These are phyloP conservation scores for Malassezia yamatoensis DNA, from an alignment of 1,284 basidiomycete genomes.

Conservation along the genomic window DNA sequence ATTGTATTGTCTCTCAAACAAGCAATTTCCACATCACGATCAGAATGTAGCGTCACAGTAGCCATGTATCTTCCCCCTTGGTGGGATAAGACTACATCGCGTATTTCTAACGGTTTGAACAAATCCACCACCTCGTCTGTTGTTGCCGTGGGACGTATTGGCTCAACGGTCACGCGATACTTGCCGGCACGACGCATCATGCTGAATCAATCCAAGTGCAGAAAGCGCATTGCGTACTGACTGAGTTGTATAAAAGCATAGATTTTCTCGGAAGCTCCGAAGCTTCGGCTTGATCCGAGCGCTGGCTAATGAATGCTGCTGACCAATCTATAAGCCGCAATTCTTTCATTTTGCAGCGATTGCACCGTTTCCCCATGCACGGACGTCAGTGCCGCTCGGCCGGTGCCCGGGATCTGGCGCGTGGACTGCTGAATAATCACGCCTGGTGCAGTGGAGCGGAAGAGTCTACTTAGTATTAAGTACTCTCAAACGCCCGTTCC, in stretches of 20 bases:
- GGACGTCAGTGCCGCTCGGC: too few relatives aligned
- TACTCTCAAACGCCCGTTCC: too few relatives aligned
- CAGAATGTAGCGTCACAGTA: neutral
- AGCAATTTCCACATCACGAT: constrained; percentile 7
- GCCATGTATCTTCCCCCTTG: neutral
- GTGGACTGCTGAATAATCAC: too few relatives aligned
- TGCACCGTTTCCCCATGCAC: too few relatives aligned
- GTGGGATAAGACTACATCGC: neutral
- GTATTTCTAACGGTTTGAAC: neutral
- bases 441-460: too few relatives aligned
- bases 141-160: constrained; percentile 1
- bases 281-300: too few relatives aligned
- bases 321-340: too few relatives aligned
- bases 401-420: too few relatives aligned
- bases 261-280: too few relatives aligned
- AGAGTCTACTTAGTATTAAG: too few relatives aligned
- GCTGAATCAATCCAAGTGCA: neutral
- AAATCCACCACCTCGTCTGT: neutral
- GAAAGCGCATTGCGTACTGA: neutral
- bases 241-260: neutral
- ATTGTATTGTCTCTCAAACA: neutral
- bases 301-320: too few relatives aligned
- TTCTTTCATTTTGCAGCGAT: too few relatives aligned
- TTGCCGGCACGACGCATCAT: constrained; percentile 2
- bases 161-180: constrained; percentile 6